Evolutionary conservation across 1,139 yeast species (phyloP).

Genomic region (Debaryomyces udenii): DNA sequence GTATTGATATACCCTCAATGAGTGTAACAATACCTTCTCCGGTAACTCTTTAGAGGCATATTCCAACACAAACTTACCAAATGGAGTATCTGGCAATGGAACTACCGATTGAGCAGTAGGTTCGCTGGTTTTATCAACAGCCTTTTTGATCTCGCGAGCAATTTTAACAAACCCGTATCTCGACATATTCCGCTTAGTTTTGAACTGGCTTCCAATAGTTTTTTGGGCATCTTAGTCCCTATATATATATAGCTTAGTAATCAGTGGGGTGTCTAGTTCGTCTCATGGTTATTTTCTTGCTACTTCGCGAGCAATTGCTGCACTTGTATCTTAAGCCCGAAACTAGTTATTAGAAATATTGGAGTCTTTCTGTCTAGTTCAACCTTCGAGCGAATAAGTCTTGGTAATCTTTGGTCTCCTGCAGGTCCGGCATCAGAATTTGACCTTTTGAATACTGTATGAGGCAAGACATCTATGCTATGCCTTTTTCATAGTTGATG

Average conservation of each 20-base stretch:
- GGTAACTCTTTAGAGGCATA: constrained; percentile 33
- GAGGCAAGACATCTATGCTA: too few species aligned
- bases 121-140: constrained; percentile 28
- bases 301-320: background rate
- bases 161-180: constrained; percentile 37
- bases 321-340: background rate
- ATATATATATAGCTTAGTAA: background rate
- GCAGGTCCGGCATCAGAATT: too few species aligned
- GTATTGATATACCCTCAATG: constrained; percentile 38
- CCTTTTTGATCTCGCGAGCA: constrained; percentile 31
- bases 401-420: too few species aligned
- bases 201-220: background rate
- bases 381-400: too few species aligned
- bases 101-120: constrained; percentile 30
- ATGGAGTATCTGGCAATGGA: constrained; percentile 25
- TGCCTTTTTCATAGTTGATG: too few species aligned
- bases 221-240: background rate
- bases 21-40: constrained; percentile 32
- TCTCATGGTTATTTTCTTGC: too few species aligned
- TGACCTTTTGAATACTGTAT: too few species aligned
- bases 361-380: too few species aligned
- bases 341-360: too few species aligned
- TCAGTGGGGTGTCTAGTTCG: too few species aligned
- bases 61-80: constrained; percentile 25
- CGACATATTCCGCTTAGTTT: constrained; percentile 22